Base-by-base conservation (phyloP, 2,329 filamentous ascomycete genomes). In the Juglanconis sp. region DNA sequence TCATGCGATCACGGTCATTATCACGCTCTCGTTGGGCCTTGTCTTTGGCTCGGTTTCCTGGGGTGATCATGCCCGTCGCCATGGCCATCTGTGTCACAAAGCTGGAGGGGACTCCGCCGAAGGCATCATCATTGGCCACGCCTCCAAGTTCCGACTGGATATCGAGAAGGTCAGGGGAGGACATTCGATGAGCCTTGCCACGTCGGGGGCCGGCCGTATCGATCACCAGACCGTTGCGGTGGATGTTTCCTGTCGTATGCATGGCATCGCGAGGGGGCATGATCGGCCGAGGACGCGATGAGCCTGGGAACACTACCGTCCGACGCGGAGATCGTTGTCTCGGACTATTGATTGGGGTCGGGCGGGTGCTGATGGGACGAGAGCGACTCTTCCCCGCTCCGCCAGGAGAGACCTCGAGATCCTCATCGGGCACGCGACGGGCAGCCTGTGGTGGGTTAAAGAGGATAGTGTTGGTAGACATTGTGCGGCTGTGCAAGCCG, bases 71-170 rank as follows among this genome's bases (percentile, higher is more conserved):
- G 68, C 87, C 87, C 53, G 86, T 84, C 0, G 87, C 88, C 77
- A 89, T 86, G 8, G 85, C 88, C 83, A 95, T 88, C 69, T 94
- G 89, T 1, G 90, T 94, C 36, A 88, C 88, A 69, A 96, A 93
- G 56, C 89, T 93, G 7, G 87, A 88, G 0, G 90, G 87, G 48
- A 92, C 79, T 1, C 80, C 85, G 15, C 81, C 84, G 24, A 88
- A 78, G 38, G 86, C 83, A 38, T 85, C 86, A 47, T 86, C 81
- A 17, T 80, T 82, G 24, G 83, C 82, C 6, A 80, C 79, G 17
- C 83, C 79, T 10, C 86, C 82, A 30, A 86, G 84, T 57, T 95
- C 92, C 4, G 89, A 93, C 42, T 61, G 59, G n/a, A 56, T 64
- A 10, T 68, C 68, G 13, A 89, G 86, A 67, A 91, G 77, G 59